These are phyloP conservation scores for Aspergillus pseudoviridinutans DNA, from an alignment of 2,329 filamentous ascomycete species.

Conservation along the genomic window DNA sequence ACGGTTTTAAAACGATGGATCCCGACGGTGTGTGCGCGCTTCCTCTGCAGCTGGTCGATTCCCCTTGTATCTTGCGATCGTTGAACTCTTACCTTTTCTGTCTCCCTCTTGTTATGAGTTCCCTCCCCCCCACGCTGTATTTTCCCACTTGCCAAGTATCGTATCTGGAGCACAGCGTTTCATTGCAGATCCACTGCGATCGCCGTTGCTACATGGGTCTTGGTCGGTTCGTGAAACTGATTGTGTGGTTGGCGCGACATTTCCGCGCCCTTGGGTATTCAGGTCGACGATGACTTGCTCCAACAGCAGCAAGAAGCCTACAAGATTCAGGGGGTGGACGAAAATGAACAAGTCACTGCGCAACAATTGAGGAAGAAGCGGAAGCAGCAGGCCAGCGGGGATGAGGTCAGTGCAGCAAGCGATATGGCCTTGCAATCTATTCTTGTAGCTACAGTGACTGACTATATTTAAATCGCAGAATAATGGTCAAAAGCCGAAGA, in stretches of 20 bases:
- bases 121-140: slow-evolving; percentile 5
- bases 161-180: background rate
- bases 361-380: slow-evolving; percentile 50
- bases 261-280: slow-evolving; percentile 28
- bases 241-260: slow-evolving; percentile 24
- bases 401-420: slow-evolving; percentile 44
- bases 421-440: background rate
- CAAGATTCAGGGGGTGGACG: slow-evolving; percentile 56
- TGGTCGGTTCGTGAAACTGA: slow-evolving; percentile 31
- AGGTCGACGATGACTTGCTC: slow-evolving; percentile 58
- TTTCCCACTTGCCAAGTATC: background rate
- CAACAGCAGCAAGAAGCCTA: slow-evolving; percentile 61
- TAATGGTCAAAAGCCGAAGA: slow-evolving; percentile 38
- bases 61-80: slow-evolving; percentile 9
- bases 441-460: background rate
- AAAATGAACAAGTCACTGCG: slow-evolving; percentile 45
- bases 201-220: slow-evolving; percentile 15
- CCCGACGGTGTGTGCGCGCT: slow-evolving; percentile 50
- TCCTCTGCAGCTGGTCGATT: slow-evolving; percentile 14
- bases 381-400: slow-evolving; percentile 48
- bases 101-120: background rate
- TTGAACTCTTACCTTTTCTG: slow-evolving; percentile 12
- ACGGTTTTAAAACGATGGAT: slow-evolving; percentile 69
- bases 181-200: slow-evolving; percentile 12
- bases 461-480: slow-evolving; percentile 14